Conservation (phyloP, 305 asterid species). For the Fraxinus velutina region DNA sequence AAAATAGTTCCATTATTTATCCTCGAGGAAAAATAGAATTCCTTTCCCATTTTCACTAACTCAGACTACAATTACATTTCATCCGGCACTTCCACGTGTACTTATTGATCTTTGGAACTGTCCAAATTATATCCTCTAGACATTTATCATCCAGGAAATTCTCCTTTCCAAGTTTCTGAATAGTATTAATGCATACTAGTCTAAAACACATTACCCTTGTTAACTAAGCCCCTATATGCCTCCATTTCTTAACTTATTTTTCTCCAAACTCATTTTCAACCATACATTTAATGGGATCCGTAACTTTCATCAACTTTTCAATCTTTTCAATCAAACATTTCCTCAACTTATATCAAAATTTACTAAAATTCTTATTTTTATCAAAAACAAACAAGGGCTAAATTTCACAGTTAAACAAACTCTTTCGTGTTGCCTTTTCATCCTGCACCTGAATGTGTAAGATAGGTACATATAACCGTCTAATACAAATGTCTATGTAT, state of each 20-base stretch:
- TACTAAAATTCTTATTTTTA: not conserved
- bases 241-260: not conserved
- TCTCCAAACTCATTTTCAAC: not conserved
- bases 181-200: not conserved
- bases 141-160: not conserved
- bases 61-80: not conserved
- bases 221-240: not conserved
- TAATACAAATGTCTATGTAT: not conserved
- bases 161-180: not conserved
- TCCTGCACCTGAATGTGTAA: not conserved
- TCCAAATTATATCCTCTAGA: not conserved
- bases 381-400: not conserved
- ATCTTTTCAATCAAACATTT: not conserved
- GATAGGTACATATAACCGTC: not conserved
- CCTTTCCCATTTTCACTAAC: not conserved
- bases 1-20: not conserved
- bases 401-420: not conserved
- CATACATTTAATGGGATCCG: not conserved
- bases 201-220: not conserved
- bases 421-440: not conserved
- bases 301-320: not conserved
- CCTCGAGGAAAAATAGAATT: not conserved
- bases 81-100: not conserved
- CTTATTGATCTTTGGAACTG: not conserved
- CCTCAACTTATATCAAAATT: not conserved